phyloP scores from a whole-genome alignment of 2,329 filamentous ascomycete species.

The Cadophora malorum region DNA sequence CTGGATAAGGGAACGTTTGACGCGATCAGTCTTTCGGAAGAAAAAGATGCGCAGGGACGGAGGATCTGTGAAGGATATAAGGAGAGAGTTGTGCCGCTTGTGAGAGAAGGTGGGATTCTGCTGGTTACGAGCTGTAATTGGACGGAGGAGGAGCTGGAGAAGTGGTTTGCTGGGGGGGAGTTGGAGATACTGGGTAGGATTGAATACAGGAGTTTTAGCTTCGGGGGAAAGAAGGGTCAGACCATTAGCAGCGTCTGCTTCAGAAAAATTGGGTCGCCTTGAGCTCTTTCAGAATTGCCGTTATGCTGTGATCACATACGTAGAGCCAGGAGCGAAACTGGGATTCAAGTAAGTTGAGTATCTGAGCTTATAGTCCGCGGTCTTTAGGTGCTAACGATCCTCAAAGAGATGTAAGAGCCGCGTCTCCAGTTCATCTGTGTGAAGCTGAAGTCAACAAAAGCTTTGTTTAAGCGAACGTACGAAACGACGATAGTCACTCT shows the following conservation, averaged over 20 bases:
- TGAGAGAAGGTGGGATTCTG: conserved; percentile 75
- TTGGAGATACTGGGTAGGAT: conserved; percentile 68
- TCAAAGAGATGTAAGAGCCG: background rate
- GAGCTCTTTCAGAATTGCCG: background rate
- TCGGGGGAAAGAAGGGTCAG: conserved; percentile 87
- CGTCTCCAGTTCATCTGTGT: background rate
- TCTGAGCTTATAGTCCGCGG: background rate
- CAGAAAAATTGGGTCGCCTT: conserved; percentile 50
- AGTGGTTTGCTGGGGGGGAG: conserved; percentile 71
- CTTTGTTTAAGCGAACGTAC: background rate
- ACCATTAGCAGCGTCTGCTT: conserved; percentile 90
- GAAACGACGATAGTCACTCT: background rate
- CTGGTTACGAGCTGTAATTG: conserved; percentile 97
- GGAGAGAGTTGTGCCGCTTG: conserved; percentile 68
- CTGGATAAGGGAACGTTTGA: conserved; percentile 99
- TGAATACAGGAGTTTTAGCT: conserved; percentile 85
- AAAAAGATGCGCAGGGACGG: conserved; percentile 57
- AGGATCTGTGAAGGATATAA: conserved; percentile 79
- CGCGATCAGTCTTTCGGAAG: conserved; percentile 79
- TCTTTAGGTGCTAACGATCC: background rate
- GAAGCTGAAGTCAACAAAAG: background rate
- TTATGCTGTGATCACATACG: background rate
- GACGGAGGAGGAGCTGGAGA: conserved; percentile 85
- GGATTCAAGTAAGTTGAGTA: background rate
- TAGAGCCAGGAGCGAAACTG: background rate